These are phyloP conservation scores for Odonthalia washingtoniensis DNA, from an alignment of 31 red algal genomes.

Conservation along the genomic window DNA sequence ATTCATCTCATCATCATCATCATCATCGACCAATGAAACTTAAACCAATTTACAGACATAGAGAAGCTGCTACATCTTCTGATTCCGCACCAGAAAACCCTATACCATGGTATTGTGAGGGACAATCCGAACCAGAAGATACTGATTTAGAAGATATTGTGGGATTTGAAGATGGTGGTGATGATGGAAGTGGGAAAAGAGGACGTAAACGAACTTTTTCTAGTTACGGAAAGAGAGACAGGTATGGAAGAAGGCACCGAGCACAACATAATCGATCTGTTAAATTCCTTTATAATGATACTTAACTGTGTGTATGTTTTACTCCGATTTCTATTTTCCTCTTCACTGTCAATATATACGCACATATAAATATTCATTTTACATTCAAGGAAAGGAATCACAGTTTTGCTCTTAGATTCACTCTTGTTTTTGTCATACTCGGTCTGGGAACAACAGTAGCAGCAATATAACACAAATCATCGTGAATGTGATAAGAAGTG, in stretches of 20 bases:
- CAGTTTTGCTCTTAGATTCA: no score
- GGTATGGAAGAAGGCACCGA: conserved; percentile 28
- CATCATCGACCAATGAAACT: neutral
- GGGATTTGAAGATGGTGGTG: neutral
- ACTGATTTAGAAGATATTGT: conserved; percentile 39
- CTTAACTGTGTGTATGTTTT: no score
- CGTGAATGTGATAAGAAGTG: no score
- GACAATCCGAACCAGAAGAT: conserved; percentile 63
- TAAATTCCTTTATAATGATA: conserved; percentile 56
- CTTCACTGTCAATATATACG: no score
- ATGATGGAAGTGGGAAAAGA: neutral
- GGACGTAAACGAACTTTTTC: conserved; percentile 32
- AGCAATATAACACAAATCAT: no score
- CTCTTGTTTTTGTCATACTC: no score
- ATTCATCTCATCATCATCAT: conserved; percentile 1
- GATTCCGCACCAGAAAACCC: conserved; percentile 45
- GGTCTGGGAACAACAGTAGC: no score
- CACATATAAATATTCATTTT: no score
- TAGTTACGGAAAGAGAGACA: conserved; percentile 58
- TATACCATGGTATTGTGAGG: conserved; percentile 74
- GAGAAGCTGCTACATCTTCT: conserved; percentile 23
- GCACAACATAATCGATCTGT: conserved; percentile 55
- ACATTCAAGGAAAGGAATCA: no score
- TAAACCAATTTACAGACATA: conserved; percentile 61
- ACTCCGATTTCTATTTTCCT: no score